Percentiles rank a stretch among this genome's conserved stretches.
These are phyloP conservation scores for Penicillium capsulatum DNA, from an alignment of 2,329 filamentous ascomycete genomes.

Conservation along the genomic window DNA sequence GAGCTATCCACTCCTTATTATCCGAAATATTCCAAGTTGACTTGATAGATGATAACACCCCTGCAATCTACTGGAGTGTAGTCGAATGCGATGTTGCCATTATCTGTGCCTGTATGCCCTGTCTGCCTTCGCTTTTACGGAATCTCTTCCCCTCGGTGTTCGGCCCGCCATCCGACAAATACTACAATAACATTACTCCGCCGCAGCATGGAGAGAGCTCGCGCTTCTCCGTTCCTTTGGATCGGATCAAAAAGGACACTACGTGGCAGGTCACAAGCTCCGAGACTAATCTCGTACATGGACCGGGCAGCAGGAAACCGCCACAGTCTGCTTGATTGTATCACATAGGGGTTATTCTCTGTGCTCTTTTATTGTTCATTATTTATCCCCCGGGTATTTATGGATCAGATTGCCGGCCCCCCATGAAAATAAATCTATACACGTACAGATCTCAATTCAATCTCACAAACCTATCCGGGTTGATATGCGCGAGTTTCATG, in stretches of 20 bases:
- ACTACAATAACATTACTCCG: neutral
- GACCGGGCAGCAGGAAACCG: neutral
- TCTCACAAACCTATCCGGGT: too few relatives aligned
- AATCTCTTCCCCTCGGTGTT: conserved; percentile 14
- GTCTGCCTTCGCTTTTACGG: conserved; percentile 17
- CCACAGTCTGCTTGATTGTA: neutral
- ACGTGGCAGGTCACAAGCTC: neutral
- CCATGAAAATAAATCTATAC: too few relatives aligned
- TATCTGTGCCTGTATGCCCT: conserved; percentile 45
- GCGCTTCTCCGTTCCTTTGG: neutral
- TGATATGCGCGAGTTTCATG: too few relatives aligned
- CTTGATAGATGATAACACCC: conserved; percentile 37
- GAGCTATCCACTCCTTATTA: too few relatives aligned
- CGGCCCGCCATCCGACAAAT: neutral
- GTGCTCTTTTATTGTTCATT: conserved; percentile 1
- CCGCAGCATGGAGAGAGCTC: neutral
- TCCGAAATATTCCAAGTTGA: too few relatives aligned
- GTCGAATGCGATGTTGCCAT: conserved; percentile 45
- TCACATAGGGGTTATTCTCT: too few relatives aligned
- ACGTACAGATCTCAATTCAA: too few relatives aligned
- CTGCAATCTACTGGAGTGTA: conserved; percentile 40
- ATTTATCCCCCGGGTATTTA: too few relatives aligned
- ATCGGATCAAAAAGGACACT: neutral
- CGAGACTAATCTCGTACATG: neutral
- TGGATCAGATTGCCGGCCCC: too few relatives aligned